Evolutionary conservation across 2,329 filamentous ascomycete genomes (phyloP), one percentile per base, ranked within the genome.

Genomic region (Colletotrichum godetiae): DNA sequence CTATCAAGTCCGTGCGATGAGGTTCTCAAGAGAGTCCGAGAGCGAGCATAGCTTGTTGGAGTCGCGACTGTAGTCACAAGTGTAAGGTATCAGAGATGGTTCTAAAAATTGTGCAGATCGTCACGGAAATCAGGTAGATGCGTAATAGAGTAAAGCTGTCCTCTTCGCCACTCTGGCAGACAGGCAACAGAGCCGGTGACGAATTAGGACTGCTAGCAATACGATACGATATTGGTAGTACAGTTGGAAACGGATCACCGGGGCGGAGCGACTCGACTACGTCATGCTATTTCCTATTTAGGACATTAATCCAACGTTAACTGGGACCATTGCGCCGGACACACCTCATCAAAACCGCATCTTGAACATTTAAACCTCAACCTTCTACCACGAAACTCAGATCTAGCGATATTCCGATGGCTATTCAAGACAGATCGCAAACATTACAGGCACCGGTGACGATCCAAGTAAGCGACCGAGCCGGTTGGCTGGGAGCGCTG

Each of bases 381-480:
- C 8, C 0, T 7, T 61, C 15, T n/a, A 8, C 1, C 11, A 12
- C 13, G 22, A 55, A 59, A 59, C 6, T n/a, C 10, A 29, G 49
- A 31, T 11, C 46, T 3, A 29, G 15, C 49, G 42, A 11, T 7
- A 49, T 22, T 11, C 19, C 8, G 15, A 70, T 49, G 33, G 42
- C 55, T 13, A 29, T 49, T 11, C 42, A 49, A 22, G 19, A 49
- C 19, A 22, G 10, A n/a, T 11, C 42, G 19, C 2, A n/a, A 22
- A 10, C 24, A 55, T 6, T 35, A 2, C 3, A 35, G 4, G 29
- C 22, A 12, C 4, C 49, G 10, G 35, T 19, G 19, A 66, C 24
- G 12, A 66, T 75, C 27, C 69, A 69, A n/a, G 49, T 75, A 24
- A 8, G 57, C 35, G 53, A 75, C 22, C 61, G 56, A 22, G 5